phyloP scores from a whole-genome alignment of 306 rosid species.

The Carpinus fangiana region DNA sequence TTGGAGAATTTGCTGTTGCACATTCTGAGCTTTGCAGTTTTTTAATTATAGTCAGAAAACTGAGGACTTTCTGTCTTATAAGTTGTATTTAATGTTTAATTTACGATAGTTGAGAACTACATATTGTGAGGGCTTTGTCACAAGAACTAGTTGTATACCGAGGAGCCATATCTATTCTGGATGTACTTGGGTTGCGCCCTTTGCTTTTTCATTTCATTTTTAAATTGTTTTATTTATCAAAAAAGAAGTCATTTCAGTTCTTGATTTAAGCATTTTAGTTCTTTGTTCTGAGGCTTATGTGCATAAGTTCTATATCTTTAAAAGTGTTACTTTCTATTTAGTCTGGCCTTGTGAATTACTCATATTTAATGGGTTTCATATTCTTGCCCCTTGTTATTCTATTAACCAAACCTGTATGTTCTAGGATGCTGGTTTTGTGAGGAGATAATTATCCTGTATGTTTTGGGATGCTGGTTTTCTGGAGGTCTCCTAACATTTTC shows the following conservation, averaged over 20 bases:
- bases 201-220: no score
- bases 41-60: slow-evolving; percentile 27
- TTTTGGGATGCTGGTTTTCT: not conserved
- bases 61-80: slow-evolving; percentile 24
- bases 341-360: not conserved
- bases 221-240: no score
- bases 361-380: not conserved
- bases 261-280: not conserved
- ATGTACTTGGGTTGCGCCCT: not conserved
- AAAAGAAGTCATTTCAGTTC: not conserved
- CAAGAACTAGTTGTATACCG: not conserved
- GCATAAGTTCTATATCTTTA: not conserved
- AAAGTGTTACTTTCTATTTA: not conserved
- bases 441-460: not conserved
- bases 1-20: slow-evolving; percentile 35
- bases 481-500: not conserved
- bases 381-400: not conserved
- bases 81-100: slow-evolving; percentile 21
- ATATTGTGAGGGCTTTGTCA: not conserved
- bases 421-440: not conserved
- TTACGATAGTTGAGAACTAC: slow-evolving; percentile 5
- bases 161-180: not conserved
- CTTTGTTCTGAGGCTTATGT: not conserved
- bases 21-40: slow-evolving; percentile 31
- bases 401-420: not conserved